phyloP scores from a whole-genome alignment of 768 basidiomycete species.

The Vararia minispora region DNA sequence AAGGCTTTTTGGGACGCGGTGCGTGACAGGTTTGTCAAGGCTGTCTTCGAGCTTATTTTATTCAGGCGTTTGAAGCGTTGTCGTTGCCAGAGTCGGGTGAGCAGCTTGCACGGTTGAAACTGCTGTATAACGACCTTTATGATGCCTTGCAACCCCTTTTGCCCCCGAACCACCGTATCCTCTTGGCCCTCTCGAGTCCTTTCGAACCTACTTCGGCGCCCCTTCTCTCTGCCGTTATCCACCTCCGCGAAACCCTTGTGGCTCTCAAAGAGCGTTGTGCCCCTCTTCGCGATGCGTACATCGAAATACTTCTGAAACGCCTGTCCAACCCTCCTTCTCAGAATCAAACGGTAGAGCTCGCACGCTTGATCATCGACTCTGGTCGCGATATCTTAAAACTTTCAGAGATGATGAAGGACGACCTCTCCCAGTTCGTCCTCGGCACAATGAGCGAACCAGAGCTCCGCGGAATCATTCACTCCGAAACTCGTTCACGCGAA shows the following conservation, averaged over 20 bases:
- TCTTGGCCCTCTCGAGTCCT: conserved; percentile 43
- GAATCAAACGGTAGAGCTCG: conserved; percentile 23
- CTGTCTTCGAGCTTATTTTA: conserved; percentile 2
- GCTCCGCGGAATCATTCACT: conserved; percentile 33
- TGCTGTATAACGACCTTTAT: conserved; percentile 42
- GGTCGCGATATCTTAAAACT: conserved; percentile 38
- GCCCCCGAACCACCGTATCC: conserved; percentile 38
- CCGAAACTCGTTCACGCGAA: conserved; percentile 46
- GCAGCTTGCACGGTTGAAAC: conserved; percentile 48
- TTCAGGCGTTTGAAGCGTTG: conserved; percentile 43
- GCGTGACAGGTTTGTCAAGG: conserved; percentile 13
- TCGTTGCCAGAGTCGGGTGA: conserved; percentile 46
- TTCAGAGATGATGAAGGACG: conserved; percentile 54
- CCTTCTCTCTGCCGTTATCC: conserved; percentile 40
- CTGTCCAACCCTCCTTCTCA: conserved; percentile 23
- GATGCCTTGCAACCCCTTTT: conserved; percentile 45
- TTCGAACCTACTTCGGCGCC: conserved; percentile 61
- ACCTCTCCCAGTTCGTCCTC: conserved; percentile 53
- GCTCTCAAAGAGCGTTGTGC: conserved; percentile 54
- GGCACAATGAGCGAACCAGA: conserved; percentile 59
- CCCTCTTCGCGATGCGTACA: conserved; percentile 45
- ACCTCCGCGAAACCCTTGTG: conserved; percentile 42
- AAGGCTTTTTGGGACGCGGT: conserved; percentile 72
- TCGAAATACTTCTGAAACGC: conserved; percentile 32
- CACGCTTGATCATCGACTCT: conserved; percentile 36